Evolutionary conservation across 2,329 filamentous ascomycete genomes (phyloP), one percentile per base, ranked within the genome.

Genomic region (Sporothrix inflata): DNA sequence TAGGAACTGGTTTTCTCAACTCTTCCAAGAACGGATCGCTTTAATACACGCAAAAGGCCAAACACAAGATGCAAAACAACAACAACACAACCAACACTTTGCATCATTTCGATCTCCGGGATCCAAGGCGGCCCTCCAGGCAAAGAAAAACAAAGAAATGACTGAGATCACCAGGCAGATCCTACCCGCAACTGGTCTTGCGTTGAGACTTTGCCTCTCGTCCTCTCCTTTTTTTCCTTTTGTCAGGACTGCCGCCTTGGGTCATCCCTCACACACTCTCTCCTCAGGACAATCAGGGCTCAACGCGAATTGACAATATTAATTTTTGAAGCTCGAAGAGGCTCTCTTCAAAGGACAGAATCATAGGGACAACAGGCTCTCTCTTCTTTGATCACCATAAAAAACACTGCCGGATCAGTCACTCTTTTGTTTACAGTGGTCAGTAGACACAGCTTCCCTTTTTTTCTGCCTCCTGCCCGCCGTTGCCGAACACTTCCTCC

Each of bases 181-280:
- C 19, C 19, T 24, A 12, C 27, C 34, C 30, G 57, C 71, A 65
- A 65, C 71, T 70, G 71, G 71, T 47, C 61, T 67, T 68, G 70
- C 61, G 40, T 51, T 16, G 45, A 51, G 27, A 34, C 47, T 7
- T 57, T 30, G 51, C 38, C 38, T 38, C 34, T 42, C 67, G 14
- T 40, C 53, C 68, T 30, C 53, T 60, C 30, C 24, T 16, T 57
- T 21, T 14, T 9, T 27, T 21, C 30, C n/a, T n/a, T 40, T 16
- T 47, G 21, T 9, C 24, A n/a, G 24, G 21, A 9, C 30, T 12
- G 9, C 27, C 45, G 49, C 11, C 38, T 57, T 60, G 67, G 67
- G 14, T 49, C 63, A 49, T 30, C 24, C 24, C 42, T 14, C 63
- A 47, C 16, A n/a, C 40, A 34, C 30, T 34, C 2, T 27, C 14